Evolutionary conservation across 495 filamentous ascomycete genomes (phyloP).

Genomic region (Tetracladium setigerum): DNA sequence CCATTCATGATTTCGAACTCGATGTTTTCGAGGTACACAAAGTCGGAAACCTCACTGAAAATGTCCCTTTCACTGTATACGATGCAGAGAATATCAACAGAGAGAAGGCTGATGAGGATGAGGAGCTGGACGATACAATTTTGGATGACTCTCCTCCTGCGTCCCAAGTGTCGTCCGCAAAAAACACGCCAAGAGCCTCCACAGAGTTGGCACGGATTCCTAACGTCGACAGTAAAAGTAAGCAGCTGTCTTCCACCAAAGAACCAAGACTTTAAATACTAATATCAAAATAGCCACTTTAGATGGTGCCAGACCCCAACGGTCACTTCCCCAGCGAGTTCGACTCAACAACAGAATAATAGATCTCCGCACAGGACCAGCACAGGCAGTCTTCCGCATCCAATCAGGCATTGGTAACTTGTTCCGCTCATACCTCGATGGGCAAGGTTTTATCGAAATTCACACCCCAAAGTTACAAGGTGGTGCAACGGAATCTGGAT

Average conservation of each 20-base stretch:
- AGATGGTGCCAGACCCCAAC: conserved; percentile 11
- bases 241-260: neutral
- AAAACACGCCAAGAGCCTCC: conserved; percentile 1
- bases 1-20: conserved; percentile 68
- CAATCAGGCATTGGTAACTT: conserved; percentile 64
- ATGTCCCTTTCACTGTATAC: conserved; percentile 31
- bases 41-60: conserved; percentile 35
- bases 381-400: conserved; percentile 85
- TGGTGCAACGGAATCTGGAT: conserved; percentile 86
- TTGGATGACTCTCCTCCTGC: conserved; percentile 1
- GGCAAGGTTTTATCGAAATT: conserved; percentile 80
- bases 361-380: conserved; percentile 75
- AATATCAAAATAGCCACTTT: conserved; percentile 9
- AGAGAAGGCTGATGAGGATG: conserved; percentile 17
- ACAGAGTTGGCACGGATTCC: conserved; percentile 5
- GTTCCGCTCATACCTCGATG: conserved; percentile 71
- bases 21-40: conserved; percentile 75
- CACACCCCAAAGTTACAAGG: conserved; percentile 89
- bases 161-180: neutral
- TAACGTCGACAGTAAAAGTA: too few species aligned
- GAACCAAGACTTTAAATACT: neutral
- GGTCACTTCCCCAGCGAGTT: conserved; percentile 23
- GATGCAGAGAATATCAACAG: conserved; percentile 26
- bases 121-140: conserved; percentile 2
- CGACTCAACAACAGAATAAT: conserved; percentile 76